Conservation (phyloP, 2,329 filamentous ascomycete species). For the Ophiostoma himal-ulmi region DNA sequence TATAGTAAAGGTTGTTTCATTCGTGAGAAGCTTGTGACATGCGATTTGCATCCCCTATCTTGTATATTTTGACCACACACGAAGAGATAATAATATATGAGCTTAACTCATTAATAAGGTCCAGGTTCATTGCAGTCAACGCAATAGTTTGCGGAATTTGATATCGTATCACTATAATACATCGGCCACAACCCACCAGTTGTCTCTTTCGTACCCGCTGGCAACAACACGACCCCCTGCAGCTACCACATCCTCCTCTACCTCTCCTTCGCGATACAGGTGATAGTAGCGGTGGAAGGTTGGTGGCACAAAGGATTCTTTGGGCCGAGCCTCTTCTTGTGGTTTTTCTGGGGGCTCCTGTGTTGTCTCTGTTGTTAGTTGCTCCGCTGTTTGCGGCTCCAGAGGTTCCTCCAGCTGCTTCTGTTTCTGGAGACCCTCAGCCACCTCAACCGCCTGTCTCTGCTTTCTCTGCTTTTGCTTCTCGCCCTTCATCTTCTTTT, state of each 20-base stretch:
- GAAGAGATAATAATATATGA: no score
- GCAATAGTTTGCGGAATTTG: no score
- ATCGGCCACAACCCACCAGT: constrained; percentile 82
- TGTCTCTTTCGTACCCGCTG: constrained; percentile 90
- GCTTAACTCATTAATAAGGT: no score
- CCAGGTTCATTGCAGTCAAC: no score
- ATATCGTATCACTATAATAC: not conserved
- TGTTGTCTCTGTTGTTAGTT: constrained; percentile 10
- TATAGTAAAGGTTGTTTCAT: no score
- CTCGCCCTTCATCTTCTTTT: constrained; percentile 5
- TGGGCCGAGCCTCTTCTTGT: not conserved
- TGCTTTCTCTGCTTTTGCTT: constrained; percentile 12
- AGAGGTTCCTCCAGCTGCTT: not conserved
- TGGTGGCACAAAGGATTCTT: constrained; percentile 34
- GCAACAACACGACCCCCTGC: constrained; percentile 73
- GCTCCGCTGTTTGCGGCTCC: not conserved
- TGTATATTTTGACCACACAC: no score
- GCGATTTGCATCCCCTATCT: no score
- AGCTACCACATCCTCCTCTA: constrained; percentile 69
- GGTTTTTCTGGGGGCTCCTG: not conserved
- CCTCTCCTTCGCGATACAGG: constrained; percentile 77
- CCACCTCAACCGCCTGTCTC: not conserved
- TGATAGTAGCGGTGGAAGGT: constrained; percentile 92
- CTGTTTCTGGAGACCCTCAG: not conserved
- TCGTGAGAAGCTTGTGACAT: no score